These are phyloP conservation scores for Umbelopsis sp. DNA, from an alignment of 192 early-diverging fungal genomes.

Conservation along the genomic window DNA sequence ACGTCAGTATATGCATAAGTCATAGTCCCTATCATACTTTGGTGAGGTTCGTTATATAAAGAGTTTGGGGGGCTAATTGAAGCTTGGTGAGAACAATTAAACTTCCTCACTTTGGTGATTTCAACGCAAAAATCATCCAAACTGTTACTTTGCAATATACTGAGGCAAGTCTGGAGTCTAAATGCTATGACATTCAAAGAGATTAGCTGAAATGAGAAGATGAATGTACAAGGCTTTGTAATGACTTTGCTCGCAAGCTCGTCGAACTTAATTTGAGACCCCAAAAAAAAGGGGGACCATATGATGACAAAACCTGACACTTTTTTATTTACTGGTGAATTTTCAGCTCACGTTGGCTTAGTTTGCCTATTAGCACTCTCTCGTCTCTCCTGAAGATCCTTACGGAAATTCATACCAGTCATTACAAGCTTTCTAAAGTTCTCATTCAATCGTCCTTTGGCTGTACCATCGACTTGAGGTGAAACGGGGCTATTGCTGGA, in stretches of 20 bases:
- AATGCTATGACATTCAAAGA: background rate
- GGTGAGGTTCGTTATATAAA: too few species aligned
- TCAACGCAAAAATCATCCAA: too few species aligned
- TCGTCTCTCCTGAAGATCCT: constrained; percentile 38
- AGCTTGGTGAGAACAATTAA: too few species aligned
- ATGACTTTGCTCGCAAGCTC: background rate
- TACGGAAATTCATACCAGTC: constrained; percentile 44
- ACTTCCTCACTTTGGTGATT: too few species aligned
- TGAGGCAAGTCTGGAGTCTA: too few species aligned
- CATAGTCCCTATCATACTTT: too few species aligned
- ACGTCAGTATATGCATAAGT: too few species aligned
- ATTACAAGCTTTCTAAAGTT: constrained; percentile 43
- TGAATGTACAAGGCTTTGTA: background rate
- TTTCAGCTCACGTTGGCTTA: background rate
- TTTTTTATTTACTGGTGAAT: background rate
- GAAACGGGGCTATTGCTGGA: constrained; percentile 15
- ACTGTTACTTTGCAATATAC: too few species aligned
- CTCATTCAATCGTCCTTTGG: constrained; percentile 34
- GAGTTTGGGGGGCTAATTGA: too few species aligned
- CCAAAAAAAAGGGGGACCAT: background rate
- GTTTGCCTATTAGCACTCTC: constrained; percentile 14
- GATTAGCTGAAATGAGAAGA: background rate
- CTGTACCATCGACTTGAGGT: background rate
- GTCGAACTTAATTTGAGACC: background rate
- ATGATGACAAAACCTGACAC: background rate